phyloP scores from a whole-genome alignment of 2,329 filamentous ascomycete species.

The Mycocentrospora acerina region DNA sequence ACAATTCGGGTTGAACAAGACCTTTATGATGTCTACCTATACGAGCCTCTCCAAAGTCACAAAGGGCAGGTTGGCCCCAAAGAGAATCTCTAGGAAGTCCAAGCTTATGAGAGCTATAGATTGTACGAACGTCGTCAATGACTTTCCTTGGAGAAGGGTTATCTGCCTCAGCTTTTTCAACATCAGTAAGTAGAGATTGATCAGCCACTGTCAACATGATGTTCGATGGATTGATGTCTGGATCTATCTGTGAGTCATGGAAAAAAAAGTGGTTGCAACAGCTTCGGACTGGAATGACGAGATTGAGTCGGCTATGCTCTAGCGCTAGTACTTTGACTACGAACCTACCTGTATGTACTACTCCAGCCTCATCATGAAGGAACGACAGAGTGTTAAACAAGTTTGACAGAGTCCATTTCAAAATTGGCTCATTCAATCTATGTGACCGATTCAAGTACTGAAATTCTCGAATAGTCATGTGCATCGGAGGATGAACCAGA shows the following conservation, averaged over 20 bases:
- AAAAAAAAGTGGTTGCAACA: too few species aligned
- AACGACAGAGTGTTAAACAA: constrained; percentile 47
- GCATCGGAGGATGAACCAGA: constrained; percentile 28
- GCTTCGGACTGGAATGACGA: too few species aligned
- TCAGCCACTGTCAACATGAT: constrained; percentile 45
- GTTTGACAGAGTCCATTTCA: constrained; percentile 35
- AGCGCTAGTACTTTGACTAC: too few species aligned
- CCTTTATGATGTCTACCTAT: constrained; percentile 33
- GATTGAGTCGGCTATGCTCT: too few species aligned
- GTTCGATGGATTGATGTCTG: constrained; percentile 50
- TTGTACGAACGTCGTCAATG: constrained; percentile 19
- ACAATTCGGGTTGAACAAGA: constrained; percentile 42
- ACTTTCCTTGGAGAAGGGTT: constrained; percentile 45
- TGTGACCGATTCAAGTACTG: constrained; percentile 22
- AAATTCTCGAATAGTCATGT: constrained; percentile 31
- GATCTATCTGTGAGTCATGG: constrained; percentile 21
- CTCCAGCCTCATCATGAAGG: constrained; percentile 48
- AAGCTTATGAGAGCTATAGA: constrained; percentile 30
- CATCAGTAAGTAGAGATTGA: constrained; percentile 39
- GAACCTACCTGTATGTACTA: constrained; percentile 53
- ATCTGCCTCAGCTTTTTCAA: constrained; percentile 40
- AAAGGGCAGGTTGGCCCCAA: constrained; percentile 39
- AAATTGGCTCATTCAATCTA: constrained; percentile 15
- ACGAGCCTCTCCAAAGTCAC: constrained; percentile 41
- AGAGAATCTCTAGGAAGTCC: constrained; percentile 28